Base-by-base conservation (phyloP, 23 red algal species). In the Chondrus crispus region DNA sequence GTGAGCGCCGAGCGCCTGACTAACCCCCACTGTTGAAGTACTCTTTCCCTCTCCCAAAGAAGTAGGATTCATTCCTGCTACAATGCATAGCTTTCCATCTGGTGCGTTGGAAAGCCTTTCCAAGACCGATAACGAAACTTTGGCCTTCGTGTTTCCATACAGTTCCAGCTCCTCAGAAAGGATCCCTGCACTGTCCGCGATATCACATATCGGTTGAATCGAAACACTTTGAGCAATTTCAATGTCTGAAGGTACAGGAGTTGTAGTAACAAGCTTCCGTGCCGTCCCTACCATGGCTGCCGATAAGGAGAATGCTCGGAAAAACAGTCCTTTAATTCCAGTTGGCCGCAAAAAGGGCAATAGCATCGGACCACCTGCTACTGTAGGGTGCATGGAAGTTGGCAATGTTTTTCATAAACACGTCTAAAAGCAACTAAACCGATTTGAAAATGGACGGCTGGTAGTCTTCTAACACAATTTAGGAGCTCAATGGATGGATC, bases 1-100 rank as follows among this genome's bases (percentile, higher is more conserved):
- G 37, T 98, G 96, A n/a, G 96, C 96, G 39, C 97, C 97, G 9
- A 99, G 73, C n/a, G 97, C 93, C 73, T 99, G 97, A 57, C 84
- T 91, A 6, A 99, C 81, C 16, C 97, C 97, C 11, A 99, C 93
- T 16, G 97, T 99, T 13, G 97, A 96, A 14, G 94, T 96, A 44
- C 87, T 93, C 85, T 99, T 99, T 48, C 97, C 97, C 54, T 99
- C 97, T 22, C 97, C 97, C 0, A 99, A 70, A 4, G 94, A 93
- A 14, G 97, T 99, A 26, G 97, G 97, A 26, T 93, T 95, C 10
- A 99, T 99, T 1, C 97, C 97, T n/a, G 88, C 89, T 5, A 99
- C 93, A 32, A 99, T 95, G 46, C 96, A 87, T 14, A 96, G 90
- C n/a, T 86, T 86, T 12, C 97, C 97, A 33, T 91, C 86, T 14